Base-by-base conservation (phyloP, 495 filamentous ascomycete genomes). In the Hypoxylon intermedium region DNA sequence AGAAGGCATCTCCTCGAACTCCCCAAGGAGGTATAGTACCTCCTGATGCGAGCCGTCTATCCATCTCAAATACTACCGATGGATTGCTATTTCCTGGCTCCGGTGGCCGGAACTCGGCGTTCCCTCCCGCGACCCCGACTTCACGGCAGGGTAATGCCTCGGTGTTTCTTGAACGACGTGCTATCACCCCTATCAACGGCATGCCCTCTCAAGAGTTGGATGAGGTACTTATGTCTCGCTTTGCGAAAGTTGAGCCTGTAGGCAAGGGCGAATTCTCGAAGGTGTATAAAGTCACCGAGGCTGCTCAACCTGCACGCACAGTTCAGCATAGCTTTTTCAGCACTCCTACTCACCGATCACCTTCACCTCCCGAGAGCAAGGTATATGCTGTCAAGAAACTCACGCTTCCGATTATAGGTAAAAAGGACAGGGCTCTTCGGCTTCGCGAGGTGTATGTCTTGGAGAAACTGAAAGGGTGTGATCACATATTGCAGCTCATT, bases 381-480 rank as follows among this genome's bases (percentile, higher is more conserved):
- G 87, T 93, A 0, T 98, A 87, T 81, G 95, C 92, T 2, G 91
- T 98, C 20, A 98, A 98, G 80, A 98, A 94, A 74, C 84, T 90
- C 34, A 89, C 88, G 62, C 80, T 90, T n/a, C 86, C 88, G 11
- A 90, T 87, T 65, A 74, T 82, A 57, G 90, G 94, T 23, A 72
- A 77, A 30, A 85, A 83, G 62, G 92, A 95, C 71, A 87, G 92
- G 30, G 80, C 87, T 62, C 78, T 85, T 15, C 92, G 90, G 67
- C 81, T 95, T 62, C 83, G 87, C 20, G 94, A 98, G 71, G 92
- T 93, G 5, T 72, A 82, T 15, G 84, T 92, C 18, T 75, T 98
- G 51, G 86, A 85, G 61, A 79, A 82, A 3, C 75, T 98, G 36
- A 82, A 82, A 34, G 82, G 85, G 20, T 85, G 86, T 40, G 91